Conservation (phyloP, 2,329 filamentous ascomycete species). For the Sporothrix variecibatus region DNA sequence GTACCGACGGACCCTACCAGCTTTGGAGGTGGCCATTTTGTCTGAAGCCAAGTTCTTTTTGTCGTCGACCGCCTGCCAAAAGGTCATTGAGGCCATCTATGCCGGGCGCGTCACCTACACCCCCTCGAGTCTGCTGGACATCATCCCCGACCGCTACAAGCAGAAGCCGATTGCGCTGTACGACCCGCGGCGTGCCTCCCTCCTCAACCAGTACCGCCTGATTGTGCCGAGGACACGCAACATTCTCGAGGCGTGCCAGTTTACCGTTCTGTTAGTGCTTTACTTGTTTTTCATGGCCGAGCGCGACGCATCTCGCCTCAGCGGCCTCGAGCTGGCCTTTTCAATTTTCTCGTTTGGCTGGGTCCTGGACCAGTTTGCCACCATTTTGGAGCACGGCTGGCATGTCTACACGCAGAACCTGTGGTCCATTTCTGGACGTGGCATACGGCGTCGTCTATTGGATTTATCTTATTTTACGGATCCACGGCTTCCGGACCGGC, state of each 20-base stretch:
- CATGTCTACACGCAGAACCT: slow-evolving; percentile 84
- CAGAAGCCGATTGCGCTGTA: slow-evolving; percentile 79
- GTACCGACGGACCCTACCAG: slow-evolving; percentile 65
- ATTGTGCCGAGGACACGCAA: slow-evolving; percentile 80
- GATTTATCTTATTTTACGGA: slow-evolving; percentile 66
- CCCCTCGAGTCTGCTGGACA: slow-evolving; percentile 77
- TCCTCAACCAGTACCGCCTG: slow-evolving; percentile 82
- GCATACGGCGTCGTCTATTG: slow-evolving; percentile 73
- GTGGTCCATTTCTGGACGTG: slow-evolving; percentile 85
- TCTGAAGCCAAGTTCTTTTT: slow-evolving; percentile 80
- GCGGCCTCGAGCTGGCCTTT: slow-evolving; percentile 65
- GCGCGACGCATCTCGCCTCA: slow-evolving; percentile 60
- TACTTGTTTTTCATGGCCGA: slow-evolving; percentile 74
- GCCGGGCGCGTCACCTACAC: slow-evolving; percentile 80
- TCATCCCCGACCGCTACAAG: slow-evolving; percentile 85
- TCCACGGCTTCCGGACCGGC: slow-evolving; percentile 61
- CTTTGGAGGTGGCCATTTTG: slow-evolving; percentile 80
- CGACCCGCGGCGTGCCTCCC: slow-evolving; percentile 70
- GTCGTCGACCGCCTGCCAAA: slow-evolving; percentile 75
- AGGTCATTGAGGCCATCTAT: slow-evolving; percentile 81
- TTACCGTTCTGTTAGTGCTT: slow-evolving; percentile 66
- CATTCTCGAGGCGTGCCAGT: slow-evolving; percentile 73
- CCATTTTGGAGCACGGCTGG: slow-evolving; percentile 73
- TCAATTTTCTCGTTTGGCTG: slow-evolving; percentile 75
- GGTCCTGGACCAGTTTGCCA: slow-evolving; percentile 76